A percentile compares a stretch with the other conserved stretches of the same genome.
phyloP scores from a whole-genome alignment of 116 monocot species.

The Trichopus zeylanicus region DNA sequence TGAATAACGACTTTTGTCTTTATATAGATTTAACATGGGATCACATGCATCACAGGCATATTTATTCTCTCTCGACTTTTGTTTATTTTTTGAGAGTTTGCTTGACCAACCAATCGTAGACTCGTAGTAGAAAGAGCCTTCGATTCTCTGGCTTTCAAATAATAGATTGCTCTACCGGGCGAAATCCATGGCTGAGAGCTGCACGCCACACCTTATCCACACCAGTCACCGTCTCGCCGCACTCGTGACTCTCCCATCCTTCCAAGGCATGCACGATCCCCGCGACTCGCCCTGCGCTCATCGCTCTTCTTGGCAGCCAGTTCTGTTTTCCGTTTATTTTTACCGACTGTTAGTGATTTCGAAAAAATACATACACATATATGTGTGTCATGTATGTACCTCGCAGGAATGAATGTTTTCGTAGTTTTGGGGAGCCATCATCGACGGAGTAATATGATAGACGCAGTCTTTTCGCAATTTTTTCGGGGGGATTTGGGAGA shows the following conservation, averaged over 20 bases:
- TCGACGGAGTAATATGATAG: conserved; percentile 10
- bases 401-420: conserved; percentile 12
- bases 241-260: conserved; percentile 29
- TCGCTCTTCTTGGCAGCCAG: conserved; percentile 52
- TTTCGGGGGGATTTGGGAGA: conserved; percentile 5
- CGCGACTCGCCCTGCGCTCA: conserved; percentile 46
- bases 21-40: too few relatives aligned
- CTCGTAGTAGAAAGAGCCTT: too few relatives aligned
- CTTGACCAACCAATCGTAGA: too few relatives aligned
- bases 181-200: conserved; percentile 27
- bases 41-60: too few relatives aligned
- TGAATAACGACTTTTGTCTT: too few relatives aligned
- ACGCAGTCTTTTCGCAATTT: conserved; percentile 7
- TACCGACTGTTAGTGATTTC: too few relatives aligned
- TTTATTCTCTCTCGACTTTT: too few relatives aligned
- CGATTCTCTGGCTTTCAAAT: too few relatives aligned
- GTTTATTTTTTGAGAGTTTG: too few relatives aligned
- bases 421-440: background rate
- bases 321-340: conserved; percentile 11
- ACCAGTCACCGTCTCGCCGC: conserved; percentile 18
- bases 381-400: too few relatives aligned
- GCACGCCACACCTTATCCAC: conserved; percentile 24
- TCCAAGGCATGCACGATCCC: conserved; percentile 45
- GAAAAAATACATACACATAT: too few relatives aligned
- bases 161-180: conserved; percentile 5